A percentile compares a stretch with the other conserved stretches of the same genome.
phyloP scores from a whole-genome alignment of 345 rosid species.

The Mangifera indica region DNA sequence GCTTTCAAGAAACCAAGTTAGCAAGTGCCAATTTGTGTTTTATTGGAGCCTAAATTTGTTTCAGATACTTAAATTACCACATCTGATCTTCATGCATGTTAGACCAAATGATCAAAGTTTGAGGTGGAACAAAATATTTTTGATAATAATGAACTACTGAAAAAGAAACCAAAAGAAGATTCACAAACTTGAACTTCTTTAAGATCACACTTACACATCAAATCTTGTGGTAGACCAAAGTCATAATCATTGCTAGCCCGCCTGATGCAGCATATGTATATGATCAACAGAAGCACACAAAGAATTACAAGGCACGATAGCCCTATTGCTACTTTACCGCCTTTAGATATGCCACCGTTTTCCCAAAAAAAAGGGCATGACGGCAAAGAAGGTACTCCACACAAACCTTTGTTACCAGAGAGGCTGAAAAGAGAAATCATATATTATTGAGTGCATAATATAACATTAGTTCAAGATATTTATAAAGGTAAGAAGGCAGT shows the following conservation, averaged over 20 bases:
- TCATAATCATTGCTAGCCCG: conserved; percentile 76
- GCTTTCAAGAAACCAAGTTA: not conserved
- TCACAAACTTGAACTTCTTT: conserved; percentile 7
- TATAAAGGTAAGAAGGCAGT: not conserved
- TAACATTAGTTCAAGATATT: not conserved
- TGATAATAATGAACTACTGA: not conserved
- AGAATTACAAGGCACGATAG: conserved; percentile 51
- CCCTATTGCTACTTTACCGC: conserved; percentile 72
- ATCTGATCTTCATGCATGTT: not conserved
- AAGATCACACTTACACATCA: conserved; percentile 61
- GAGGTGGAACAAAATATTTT: not conserved
- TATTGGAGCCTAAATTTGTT: not conserved
- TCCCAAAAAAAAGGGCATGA: conserved; percentile 82
- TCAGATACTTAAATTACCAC: not conserved
- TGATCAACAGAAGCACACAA: conserved; percentile 39
- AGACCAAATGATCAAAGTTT: not conserved
- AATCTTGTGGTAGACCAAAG: conserved; percentile 90
- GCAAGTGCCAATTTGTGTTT: not conserved
- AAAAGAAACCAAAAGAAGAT: not conserved
- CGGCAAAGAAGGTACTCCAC: conserved; percentile 80
- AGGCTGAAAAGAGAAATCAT: conserved; percentile 53
- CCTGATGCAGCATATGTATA: conserved; percentile 62
- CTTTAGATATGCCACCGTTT: conserved; percentile 78
- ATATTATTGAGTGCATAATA: not conserved
- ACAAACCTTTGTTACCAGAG: conserved; percentile 87